Evolutionary conservation across 1,139 yeast genomes (phyloP).

Genomic region (Debaryomycetaceae sp.): DNA sequence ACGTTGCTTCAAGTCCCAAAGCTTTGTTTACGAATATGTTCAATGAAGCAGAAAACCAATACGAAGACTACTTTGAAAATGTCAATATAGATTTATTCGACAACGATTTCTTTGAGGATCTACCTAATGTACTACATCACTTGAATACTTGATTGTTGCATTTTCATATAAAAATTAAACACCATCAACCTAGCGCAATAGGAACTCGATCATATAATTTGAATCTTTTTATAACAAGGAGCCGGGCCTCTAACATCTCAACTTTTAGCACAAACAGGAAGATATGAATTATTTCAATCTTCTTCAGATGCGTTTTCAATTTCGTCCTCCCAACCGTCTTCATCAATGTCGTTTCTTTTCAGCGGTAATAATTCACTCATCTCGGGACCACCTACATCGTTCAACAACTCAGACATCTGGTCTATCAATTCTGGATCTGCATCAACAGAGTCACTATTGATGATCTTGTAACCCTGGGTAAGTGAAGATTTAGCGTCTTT

Average conservation of each 20-base stretch:
- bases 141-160: not conserved
- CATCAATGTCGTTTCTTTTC: conserved; percentile 38
- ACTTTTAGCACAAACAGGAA: too few species aligned
- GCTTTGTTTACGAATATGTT: too few species aligned
- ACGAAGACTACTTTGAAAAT: conserved; percentile 25
- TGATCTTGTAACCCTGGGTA: conserved; percentile 52
- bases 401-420: conserved; percentile 48
- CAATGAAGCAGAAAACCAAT: conserved; percentile 7
- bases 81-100: conserved; percentile 30
- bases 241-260: too few species aligned
- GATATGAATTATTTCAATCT: too few species aligned
- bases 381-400: conserved; percentile 58
- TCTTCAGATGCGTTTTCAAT: conserved; percentile 22
- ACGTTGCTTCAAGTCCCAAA: not conserved
- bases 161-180: too few species aligned
- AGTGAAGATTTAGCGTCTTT: conserved; percentile 52
- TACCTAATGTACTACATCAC: conserved; percentile 16
- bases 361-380: conserved; percentile 46
- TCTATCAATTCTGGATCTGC: conserved; percentile 53
- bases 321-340: conserved; percentile 46
- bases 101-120: conserved; percentile 26
- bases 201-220: too few species aligned
- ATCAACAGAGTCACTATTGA: conserved; percentile 42
- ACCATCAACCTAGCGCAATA: too few species aligned
- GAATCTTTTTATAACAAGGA: too few species aligned